Evolutionary conservation across 371 early-diverging fungal species (phyloP).

Genomic region (Homolaphlyctis polyrhiza): DNA sequence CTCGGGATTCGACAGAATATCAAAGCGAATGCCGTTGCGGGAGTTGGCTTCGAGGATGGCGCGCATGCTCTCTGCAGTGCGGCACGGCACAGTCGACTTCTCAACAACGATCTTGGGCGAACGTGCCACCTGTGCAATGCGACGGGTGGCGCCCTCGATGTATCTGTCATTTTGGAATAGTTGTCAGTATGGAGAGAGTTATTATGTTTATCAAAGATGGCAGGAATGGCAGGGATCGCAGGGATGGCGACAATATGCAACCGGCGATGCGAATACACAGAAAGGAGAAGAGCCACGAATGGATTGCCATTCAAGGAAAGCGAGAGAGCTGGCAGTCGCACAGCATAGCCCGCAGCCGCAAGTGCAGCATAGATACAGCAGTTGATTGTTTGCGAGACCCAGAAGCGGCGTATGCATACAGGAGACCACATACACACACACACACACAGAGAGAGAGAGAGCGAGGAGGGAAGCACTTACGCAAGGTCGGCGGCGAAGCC

Average conservation of each 20-base stretch:
- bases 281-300: background rate
- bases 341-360: background rate
- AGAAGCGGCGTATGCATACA: too few species aligned
- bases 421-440: background rate
- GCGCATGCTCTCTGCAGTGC: slow-evolving; percentile 86
- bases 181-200: too few species aligned
- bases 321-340: background rate
- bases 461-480: slow-evolving; percentile 39
- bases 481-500: slow-evolving; percentile 84
- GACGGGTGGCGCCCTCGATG: slow-evolving; percentile 79
- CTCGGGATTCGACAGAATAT: slow-evolving; percentile 93
- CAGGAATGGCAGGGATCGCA: too few species aligned
- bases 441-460: background rate
- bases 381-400: too few species aligned
- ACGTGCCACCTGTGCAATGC: slow-evolving; percentile 81
- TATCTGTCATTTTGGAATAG: too few species aligned
- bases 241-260: too few species aligned
- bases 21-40: slow-evolving; percentile 65
- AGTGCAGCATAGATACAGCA: too few species aligned
- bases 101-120: slow-evolving; percentile 88
- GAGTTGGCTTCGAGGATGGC: slow-evolving; percentile 83
- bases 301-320: background rate
- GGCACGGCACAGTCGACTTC: slow-evolving; percentile 94
- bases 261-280: too few species aligned
- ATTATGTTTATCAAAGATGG: too few species aligned